Evolutionary conservation across 2,329 filamentous ascomycete genomes (phyloP), one percentile per base, ranked within the genome.

Genomic region (Apiospora aurea): DNA sequence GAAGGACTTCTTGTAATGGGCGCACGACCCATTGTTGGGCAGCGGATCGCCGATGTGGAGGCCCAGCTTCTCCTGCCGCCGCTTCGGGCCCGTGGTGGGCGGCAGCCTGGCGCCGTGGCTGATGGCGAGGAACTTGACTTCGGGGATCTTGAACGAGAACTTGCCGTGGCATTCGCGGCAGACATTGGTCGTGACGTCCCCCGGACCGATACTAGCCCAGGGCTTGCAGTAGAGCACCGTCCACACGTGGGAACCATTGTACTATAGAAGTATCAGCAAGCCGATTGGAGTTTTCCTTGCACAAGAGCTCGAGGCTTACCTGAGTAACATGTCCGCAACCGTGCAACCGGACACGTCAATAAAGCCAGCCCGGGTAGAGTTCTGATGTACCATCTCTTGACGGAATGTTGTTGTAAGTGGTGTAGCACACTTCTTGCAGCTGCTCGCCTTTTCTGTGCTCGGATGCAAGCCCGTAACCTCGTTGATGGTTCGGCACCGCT

Each of bases 111-210:
- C 81, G 41, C 87, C 87, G 24, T 86, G 85, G 8, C 91, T 90
- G 76, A 95, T 90, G 75, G 90, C 87, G 44, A 96, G 86, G 81
- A 97, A 95, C 79, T 93, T 94, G 74, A 95, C 88, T 74, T 94
- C 91, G 34, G 92, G 92, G 67, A 96, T 89, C 79, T 91, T 91
- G 82, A 96, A 94, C 21, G 89, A 92, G 88, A 96, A 95, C 79
- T 92, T 92, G 70, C 87, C 86, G 84, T 96, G 94, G 80, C 94
- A 97, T 77, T 92, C 89, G 68, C 94, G 90, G 82, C 94, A 97
- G 49, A 94, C 88, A 72, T 94, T 93, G 77, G 90, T 91, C 29
- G 90, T 88, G 24, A 89, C 89, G 73, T 96, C 93, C 93, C 93
- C 38, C 92, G 87, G 7, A 96, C 92, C 5, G 93, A 91, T 21